Conservation (phyloP, 345 rosid genomes). For the Rhodamnia argentea region DNA sequence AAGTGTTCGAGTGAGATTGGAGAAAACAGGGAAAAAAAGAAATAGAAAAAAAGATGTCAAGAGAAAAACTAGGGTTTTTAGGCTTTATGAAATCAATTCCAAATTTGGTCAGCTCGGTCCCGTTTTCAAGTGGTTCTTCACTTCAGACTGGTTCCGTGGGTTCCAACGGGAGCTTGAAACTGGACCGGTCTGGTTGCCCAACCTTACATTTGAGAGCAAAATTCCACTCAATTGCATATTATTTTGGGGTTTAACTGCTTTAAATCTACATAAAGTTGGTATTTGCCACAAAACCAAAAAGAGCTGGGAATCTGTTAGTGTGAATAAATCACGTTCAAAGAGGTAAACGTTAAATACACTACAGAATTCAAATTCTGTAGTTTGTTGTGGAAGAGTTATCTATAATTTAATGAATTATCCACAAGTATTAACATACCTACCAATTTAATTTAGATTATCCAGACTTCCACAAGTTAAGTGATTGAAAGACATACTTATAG, state of each 20-base stretch:
- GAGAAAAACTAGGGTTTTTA: too few species aligned
- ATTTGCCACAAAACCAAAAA: background rate
- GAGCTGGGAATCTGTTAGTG: background rate
- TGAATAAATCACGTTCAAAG: background rate
- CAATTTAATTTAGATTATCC: background rate
- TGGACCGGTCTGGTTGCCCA: too few species aligned
- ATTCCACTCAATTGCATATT: background rate
- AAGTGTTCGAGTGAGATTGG: too few species aligned
- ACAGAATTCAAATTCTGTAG: background rate
- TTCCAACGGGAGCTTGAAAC: too few species aligned
- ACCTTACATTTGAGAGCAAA: background rate
- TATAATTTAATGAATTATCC: background rate
- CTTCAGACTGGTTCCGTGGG: too few species aligned
- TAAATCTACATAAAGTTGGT: background rate
- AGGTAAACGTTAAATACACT: background rate
- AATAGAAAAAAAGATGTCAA: too few species aligned
- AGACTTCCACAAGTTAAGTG: background rate
- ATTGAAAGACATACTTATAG: background rate
- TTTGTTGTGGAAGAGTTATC: background rate
- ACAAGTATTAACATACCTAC: background rate
- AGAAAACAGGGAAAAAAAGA: too few species aligned
- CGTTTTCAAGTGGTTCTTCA: too few species aligned
- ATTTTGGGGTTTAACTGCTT: background rate
- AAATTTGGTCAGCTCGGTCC: too few species aligned
- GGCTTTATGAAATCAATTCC: too few species aligned